Evolutionary conservation across 441 rosid genomes (phyloP).

Genomic region (Brassica hybrid): DNA sequence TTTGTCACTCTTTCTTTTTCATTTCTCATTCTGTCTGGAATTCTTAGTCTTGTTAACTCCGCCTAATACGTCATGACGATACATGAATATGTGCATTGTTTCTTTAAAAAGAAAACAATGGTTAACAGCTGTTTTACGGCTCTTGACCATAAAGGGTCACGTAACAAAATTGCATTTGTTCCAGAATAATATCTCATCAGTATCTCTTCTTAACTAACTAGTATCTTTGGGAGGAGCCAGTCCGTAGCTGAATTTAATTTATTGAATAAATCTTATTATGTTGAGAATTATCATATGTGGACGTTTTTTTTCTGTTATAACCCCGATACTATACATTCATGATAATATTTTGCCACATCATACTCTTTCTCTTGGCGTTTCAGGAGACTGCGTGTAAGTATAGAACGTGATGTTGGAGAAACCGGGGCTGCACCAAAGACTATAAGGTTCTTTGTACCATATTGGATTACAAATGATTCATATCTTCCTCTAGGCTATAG

Average conservation of each 20-base stretch:
- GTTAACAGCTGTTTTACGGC: conserved; percentile 3
- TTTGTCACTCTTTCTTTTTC: conserved; percentile 39
- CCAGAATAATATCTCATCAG: not conserved
- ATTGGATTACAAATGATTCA: conserved; percentile 94
- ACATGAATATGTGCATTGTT: conserved; percentile 13
- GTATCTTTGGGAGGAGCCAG: conserved; percentile 12
- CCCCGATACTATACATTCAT: conserved; percentile 1
- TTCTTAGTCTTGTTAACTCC: conserved; percentile 17
- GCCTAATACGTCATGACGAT: conserved; percentile 10
- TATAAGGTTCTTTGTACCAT: conserved; percentile 91
- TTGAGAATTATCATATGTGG: conserved; percentile 5
- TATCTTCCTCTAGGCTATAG: conserved; percentile 80
- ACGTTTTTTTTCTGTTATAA: conserved; percentile 7
- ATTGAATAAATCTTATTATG: conserved; percentile 12
- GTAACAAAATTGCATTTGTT: conserved; percentile 5
- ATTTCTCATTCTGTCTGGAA: conserved; percentile 19
- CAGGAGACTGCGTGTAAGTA: conserved; percentile 96
- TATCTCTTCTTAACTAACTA: conserved; percentile 14
- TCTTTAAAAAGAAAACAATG: not conserved
- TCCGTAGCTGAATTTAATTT: conserved; percentile 2
- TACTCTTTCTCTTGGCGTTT: conserved; percentile 32
- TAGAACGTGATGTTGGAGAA: conserved; percentile 96
- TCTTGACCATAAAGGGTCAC: conserved; percentile 15
- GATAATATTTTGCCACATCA: not conserved
- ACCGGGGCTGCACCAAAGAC: conserved; percentile 84